phyloP scores from a whole-genome alignment of 768 basidiomycete genomes.

The Sporobolomyces phaffii region DNA sequence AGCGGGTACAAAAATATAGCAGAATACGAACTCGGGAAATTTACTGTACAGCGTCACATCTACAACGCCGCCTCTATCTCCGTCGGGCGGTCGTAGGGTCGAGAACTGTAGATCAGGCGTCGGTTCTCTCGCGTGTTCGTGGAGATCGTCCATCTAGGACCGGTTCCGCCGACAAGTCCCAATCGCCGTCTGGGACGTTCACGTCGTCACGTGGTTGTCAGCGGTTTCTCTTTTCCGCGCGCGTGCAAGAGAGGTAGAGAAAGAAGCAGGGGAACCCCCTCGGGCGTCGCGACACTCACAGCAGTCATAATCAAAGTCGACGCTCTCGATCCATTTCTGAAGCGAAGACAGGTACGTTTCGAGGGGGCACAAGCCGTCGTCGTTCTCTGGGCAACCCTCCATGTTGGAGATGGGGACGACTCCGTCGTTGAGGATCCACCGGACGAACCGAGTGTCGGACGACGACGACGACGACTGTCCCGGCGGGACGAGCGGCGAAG shows the following conservation, averaged over 20 bases:
- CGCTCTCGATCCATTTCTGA: constrained; percentile 58
- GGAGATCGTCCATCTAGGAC: constrained; percentile 17
- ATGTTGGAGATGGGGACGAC: constrained; percentile 73
- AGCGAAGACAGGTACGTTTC: constrained; percentile 65
- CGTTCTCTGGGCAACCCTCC: constrained; percentile 63
- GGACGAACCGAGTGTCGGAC: constrained; percentile 56
- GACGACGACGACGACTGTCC: too few relatives aligned
- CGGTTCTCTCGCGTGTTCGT: neutral
- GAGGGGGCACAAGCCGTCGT: constrained; percentile 71
- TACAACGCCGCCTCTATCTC: too few relatives aligned
- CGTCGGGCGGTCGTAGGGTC: too few relatives aligned
- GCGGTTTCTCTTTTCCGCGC: too few relatives aligned
- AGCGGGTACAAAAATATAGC: too few relatives aligned
- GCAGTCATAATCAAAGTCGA: constrained; percentile 73
- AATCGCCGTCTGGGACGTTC: constrained; percentile 7
- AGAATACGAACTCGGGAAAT: too few relatives aligned
- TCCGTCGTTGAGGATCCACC: constrained; percentile 81
- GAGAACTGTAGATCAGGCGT: too few relatives aligned
- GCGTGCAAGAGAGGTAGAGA: too few relatives aligned
- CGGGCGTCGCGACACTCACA: constrained; percentile 28
- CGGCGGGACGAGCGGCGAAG: neutral
- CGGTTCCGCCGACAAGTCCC: neutral
- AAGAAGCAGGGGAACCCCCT: too few relatives aligned
- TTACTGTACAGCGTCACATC: too few relatives aligned
- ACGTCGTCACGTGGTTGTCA: neutral